Conservation (phyloP, 2,329 filamentous ascomycete species). For the Talaromyces sp. region DNA sequence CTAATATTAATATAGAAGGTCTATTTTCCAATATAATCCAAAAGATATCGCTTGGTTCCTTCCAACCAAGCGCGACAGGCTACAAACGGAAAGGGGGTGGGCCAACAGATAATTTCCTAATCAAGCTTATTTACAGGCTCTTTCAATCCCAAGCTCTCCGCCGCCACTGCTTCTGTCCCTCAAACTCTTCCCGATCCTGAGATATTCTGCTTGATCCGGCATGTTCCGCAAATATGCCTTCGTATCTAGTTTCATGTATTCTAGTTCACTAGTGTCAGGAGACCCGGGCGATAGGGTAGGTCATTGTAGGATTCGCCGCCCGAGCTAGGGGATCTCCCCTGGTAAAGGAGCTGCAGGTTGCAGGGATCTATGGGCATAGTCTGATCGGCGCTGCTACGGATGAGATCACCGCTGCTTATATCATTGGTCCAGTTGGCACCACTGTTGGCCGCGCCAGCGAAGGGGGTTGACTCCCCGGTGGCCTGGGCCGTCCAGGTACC, state of each 20-base stretch:
- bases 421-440: slow-evolving; percentile 62
- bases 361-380: slow-evolving; percentile 60
- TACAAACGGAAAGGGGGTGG: no score
- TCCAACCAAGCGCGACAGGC: no score
- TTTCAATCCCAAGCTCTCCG: no score
- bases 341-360: slow-evolving; percentile 61
- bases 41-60: no score
- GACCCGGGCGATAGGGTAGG: slow-evolving; percentile 52
- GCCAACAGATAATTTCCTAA: no score
- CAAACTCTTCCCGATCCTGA: no score
- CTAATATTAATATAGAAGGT: no score
- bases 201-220: no score
- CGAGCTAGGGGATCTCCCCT: slow-evolving; percentile 47
- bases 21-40: no score
- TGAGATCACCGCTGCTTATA: slow-evolving; percentile 61
- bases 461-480: slow-evolving; percentile 52
- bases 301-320: slow-evolving; percentile 38
- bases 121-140: no score
- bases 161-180: no score
- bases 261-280: slow-evolving; percentile 44
- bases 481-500: slow-evolving; percentile 58
- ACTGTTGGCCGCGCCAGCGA: slow-evolving; percentile 63
- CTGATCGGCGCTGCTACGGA: slow-evolving; percentile 55
- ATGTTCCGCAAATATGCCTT: no score
- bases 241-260: not conserved